Percentiles rank a stretch among this genome's conserved stretches.
phyloP scores from a whole-genome alignment of 441 rosid species.

The Populus hybrid region DNA sequence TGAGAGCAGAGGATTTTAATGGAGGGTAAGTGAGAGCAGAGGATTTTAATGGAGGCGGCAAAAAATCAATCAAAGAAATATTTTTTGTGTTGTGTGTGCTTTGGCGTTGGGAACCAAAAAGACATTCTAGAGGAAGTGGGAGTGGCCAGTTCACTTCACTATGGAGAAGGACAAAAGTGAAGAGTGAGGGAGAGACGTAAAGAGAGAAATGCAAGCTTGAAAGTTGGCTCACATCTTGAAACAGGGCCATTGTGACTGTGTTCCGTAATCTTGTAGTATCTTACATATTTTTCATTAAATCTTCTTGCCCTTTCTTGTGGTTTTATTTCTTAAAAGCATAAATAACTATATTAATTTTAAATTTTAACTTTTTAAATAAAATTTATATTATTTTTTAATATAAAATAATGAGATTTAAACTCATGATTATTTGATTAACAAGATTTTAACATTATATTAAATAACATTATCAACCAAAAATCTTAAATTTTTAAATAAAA shows the following conservation, averaged over 20 bases:
- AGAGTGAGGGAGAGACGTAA: neutral
- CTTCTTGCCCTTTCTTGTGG: too few species aligned
- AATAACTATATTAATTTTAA: too few species aligned
- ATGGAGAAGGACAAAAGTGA: neutral
- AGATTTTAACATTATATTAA: too few species aligned
- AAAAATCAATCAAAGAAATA: neutral
- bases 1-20: conserved; percentile 4
- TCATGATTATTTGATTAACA: too few species aligned
- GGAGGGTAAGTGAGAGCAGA: neutral
- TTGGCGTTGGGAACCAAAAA: conserved; percentile 27
- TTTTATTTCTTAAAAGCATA: too few species aligned
- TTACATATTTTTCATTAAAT: too few species aligned
- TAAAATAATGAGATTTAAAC: too few species aligned
- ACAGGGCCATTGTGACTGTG: neutral
- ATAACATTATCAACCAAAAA: too few species aligned
- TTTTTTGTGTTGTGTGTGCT: neutral
- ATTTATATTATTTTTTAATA: too few species aligned
- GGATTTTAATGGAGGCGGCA: conserved; percentile 33
- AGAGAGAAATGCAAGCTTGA: neutral
- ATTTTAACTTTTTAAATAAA: too few species aligned
- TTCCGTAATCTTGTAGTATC: too few species aligned
- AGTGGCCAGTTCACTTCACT: neutral
- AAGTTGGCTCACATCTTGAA: neutral
- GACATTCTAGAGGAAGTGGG: neutral
- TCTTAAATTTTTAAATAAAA: too few species aligned